Base-by-base conservation (phyloP, 2,329 filamentous ascomycete species). In the Pseudogymnoascus sp. region DNA sequence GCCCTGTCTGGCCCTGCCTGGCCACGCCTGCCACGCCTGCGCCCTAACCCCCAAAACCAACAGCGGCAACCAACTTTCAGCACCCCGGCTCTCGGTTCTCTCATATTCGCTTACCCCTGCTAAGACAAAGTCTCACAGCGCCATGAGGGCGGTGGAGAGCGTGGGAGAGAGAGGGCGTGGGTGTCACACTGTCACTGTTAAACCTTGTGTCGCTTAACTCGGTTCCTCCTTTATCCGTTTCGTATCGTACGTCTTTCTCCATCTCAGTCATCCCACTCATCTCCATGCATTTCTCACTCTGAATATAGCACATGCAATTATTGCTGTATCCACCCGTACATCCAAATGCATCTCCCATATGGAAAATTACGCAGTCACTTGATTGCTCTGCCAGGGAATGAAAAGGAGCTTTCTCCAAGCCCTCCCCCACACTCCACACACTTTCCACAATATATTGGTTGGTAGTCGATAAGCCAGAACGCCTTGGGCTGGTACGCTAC, bases 401-500 rank as follows among this genome's bases (percentile, higher is more conserved):
- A 17, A 44, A 44, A 25, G 9, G 27, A 31, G 25, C 48, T 33
- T 55, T 33, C 29, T 33, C 48, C 48, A n/a, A 33, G 29, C 44
- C 48, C 42, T 35, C 29, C 48, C 48, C 48, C 44, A 55, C 44
- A 55, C 44, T 55, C 21, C 13, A 29, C 48, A 55, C 48, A 13
- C 29, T 55, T 55, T 55, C 48, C 13, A 7, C n/a, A 55, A 55
- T 55, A 55, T 35, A 55, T 55, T 55, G 29, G 48, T 55, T 33
- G 29, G 29, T 55, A 33, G 29, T n/a, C n/a, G 48, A 29, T 12
- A 33, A 55, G 48, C 48, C 48, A 55, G 48, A 55, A 55, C 48
- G 48, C 48, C 29, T 55, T 55, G 48, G 48, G 48, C 48, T 55
- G 48, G 48, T 55, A 55, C 48, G 48, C n/a, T 55, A 55, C 48